A percentile compares a stretch with the other conserved stretches of the same genome.
phyloP scores from a whole-genome alignment of 2,329 filamentous ascomycete genomes.

The Fusarium sp. region DNA sequence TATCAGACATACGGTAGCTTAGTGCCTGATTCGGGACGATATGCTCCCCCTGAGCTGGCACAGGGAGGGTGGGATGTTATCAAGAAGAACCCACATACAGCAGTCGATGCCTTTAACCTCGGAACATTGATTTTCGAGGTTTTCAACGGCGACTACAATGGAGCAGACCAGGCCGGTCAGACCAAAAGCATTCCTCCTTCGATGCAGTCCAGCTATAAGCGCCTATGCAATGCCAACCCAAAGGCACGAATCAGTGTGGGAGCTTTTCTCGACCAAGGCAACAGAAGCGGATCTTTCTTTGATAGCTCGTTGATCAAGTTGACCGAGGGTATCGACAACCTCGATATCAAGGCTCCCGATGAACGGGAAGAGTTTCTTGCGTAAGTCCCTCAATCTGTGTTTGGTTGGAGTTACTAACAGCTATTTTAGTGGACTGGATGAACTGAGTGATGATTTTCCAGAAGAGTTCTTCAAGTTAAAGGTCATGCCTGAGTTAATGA shows the following conservation, averaged over 20 bases:
- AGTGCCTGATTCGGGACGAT: slow-evolving; percentile 84
- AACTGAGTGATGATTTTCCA: slow-evolving; percentile 91
- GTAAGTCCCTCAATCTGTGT: slow-evolving; percentile 50
- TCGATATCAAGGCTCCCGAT: slow-evolving; percentile 85
- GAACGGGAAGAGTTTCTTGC: slow-evolving; percentile 88
- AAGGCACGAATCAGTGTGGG: slow-evolving; percentile 86
- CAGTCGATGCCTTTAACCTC: slow-evolving; percentile 88
- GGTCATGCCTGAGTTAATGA: slow-evolving; percentile 92
- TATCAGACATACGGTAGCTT: slow-evolving; percentile 83
- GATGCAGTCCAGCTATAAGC: slow-evolving; percentile 93
- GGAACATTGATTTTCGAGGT: slow-evolving; percentile 88
- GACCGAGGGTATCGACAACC: slow-evolving; percentile 90
- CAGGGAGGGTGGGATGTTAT: slow-evolving; percentile 92
- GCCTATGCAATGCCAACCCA: slow-evolving; percentile 87
- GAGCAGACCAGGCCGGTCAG: slow-evolving; percentile 82
- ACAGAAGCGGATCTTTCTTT: slow-evolving; percentile 85
- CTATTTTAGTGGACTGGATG: slow-evolving; percentile 75
- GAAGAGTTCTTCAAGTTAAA: slow-evolving; percentile 99
- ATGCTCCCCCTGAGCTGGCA: slow-evolving; percentile 86
- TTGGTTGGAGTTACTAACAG: slow-evolving; percentile 36
- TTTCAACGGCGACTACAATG: slow-evolving; percentile 86
- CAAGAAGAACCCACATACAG: slow-evolving; percentile 82
- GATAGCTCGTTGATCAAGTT: slow-evolving; percentile 92
- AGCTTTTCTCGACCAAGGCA: slow-evolving; percentile 91
- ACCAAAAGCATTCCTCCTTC: slow-evolving; percentile 85